These are phyloP conservation scores for Casuarina cunninghamiana DNA, from an alignment of 306 rosid genomes.

Conservation along the genomic window DNA sequence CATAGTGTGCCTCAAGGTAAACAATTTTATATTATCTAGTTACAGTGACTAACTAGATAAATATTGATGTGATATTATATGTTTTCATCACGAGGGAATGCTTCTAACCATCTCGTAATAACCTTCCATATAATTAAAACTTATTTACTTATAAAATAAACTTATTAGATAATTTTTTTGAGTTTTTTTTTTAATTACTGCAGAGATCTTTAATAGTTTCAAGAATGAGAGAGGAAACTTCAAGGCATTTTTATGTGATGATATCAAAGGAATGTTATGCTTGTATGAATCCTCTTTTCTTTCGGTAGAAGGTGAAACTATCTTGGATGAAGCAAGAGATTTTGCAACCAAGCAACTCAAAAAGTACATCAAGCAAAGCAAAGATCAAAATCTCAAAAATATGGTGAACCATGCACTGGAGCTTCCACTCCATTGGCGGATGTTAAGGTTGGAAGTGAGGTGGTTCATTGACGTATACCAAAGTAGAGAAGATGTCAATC, in stretches of 20 bases:
- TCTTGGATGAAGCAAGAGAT: conserved; percentile 20
- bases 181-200: not conserved
- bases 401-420: conserved; percentile 19
- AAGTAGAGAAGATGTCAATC: not conserved
- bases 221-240: not conserved
- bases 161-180: no score
- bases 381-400: not conserved
- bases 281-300: conserved; percentile 19
- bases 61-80: no score
- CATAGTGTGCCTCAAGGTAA: conserved; percentile 6
- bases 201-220: conserved; percentile 17
- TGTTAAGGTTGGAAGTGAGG: conserved; percentile 5
- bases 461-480: conserved; percentile 30
- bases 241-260: not conserved
- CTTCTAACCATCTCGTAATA: not conserved
- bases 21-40: not conserved
- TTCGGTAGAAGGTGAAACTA: conserved; percentile 2
- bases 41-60: no score
- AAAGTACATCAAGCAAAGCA: not conserved
- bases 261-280: conserved; percentile 7
- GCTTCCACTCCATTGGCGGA: conserved; percentile 28
- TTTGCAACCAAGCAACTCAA: not conserved
- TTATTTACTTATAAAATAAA: no score
- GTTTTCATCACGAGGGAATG: no score
- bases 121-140: not conserved